Evolutionary conservation across 2,329 filamentous ascomycete species (phyloP), one percentile per base, ranked within the genome.

Genomic region (Penicillium sp.): DNA sequence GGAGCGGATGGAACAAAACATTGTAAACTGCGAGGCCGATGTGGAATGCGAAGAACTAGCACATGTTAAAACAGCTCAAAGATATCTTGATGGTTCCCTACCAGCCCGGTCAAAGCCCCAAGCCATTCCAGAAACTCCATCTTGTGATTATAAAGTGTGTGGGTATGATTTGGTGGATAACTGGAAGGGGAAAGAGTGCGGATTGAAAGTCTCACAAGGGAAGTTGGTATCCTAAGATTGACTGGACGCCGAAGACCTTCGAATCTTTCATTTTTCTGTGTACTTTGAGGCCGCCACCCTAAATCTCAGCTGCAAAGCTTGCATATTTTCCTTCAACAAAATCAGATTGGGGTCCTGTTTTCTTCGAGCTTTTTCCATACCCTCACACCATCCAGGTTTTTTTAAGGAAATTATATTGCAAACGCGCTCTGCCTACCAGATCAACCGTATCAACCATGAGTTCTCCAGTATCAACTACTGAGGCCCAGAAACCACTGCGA

Each of bases 1-100:
- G 42, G 4, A 53, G 49, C 16, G 49, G 54, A 18, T 47, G 39
- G 31, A 56, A 22, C 38, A 53, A 56, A 2, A 56, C n/a, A 18
- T 46, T 14, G 31, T 49, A 49, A 21, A 45, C 14, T 2, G 38
- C 38, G 22, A 40, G 38, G 8, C 16, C 16, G 38, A 21, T 21
- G 10, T 40, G 38, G 9, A 40, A 40, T 40, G 38, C 8, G 4
- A 40, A 36, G n/a, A n/a, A 18, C 38, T 40, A 40, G n/a, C 2
- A 18, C 2, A 40, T 2, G n/a, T 40, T 6, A 40, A 21, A n/a
- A 40, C 9, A 18, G 38, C 4, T 21, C 10, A n/a, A 40, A 21
- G 8, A 2, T 3, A 9, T 40, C 18, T 9, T 18, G 16, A 10
- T 5, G 4, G 21, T 21, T 11, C 7, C 38, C 16, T 40, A 40